These are phyloP conservation scores for Aspergillus jensenii DNA, from an alignment of 2,329 filamentous ascomycete genomes.

Conservation along the genomic window DNA sequence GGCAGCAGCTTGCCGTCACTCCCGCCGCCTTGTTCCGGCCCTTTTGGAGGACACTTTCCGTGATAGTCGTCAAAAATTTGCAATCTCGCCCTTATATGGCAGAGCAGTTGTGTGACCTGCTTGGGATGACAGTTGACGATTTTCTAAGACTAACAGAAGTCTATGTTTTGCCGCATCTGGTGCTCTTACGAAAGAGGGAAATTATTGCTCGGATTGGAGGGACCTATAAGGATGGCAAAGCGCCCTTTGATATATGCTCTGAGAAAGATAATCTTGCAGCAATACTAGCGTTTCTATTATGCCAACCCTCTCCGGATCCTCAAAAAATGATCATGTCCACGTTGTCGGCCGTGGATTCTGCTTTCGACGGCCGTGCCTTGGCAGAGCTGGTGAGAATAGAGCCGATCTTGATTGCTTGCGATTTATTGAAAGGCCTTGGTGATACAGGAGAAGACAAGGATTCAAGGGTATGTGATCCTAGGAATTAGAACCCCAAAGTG, in stretches of 20 bases:
- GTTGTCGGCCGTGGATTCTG: constrained; percentile 66
- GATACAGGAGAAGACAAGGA: constrained; percentile 60
- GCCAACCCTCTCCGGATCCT: constrained; percentile 62
- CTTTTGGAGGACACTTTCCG: constrained; percentile 84
- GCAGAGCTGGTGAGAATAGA: constrained; percentile 71
- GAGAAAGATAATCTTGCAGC: constrained; percentile 59
- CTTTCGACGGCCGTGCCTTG: constrained; percentile 67
- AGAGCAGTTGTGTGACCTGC: constrained; percentile 74
- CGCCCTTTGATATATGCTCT: constrained; percentile 62
- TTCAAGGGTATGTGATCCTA: constrained; percentile 52
- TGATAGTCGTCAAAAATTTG: constrained; percentile 79
- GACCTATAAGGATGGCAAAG: constrained; percentile 55
- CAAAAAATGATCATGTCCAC: constrained; percentile 68
- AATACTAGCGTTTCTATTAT: constrained; percentile 59
- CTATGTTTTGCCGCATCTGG: constrained; percentile 81
- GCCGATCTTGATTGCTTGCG: constrained; percentile 72
- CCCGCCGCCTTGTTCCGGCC: constrained; percentile 73
- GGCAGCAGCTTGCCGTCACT: constrained; percentile 62
- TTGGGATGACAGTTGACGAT: constrained; percentile 72
- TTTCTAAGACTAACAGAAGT: constrained; percentile 75
- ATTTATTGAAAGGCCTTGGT: constrained; percentile 76
- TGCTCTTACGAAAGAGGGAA: constrained; percentile 74
- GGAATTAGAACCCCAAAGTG: neutral
- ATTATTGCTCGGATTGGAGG: constrained; percentile 79
- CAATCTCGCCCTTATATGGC: constrained; percentile 77